phyloP scores from a whole-genome alignment of 768 basidiomycete genomes.

The Pulveroboletus ravenelii region DNA sequence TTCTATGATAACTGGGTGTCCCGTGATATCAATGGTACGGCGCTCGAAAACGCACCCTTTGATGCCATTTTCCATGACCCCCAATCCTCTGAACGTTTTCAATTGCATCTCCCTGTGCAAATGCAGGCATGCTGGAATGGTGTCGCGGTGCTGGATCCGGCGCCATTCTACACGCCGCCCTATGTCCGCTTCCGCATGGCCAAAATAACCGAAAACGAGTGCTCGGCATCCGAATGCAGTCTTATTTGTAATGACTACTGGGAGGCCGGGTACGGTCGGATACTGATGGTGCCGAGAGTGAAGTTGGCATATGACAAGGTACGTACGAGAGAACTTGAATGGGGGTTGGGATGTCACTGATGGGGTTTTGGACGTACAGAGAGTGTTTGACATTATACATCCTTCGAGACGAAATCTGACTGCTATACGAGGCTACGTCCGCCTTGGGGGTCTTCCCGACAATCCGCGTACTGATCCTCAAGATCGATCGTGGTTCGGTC shows the following conservation, averaged over 20 bases:
- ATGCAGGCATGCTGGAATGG: constrained; percentile 99
- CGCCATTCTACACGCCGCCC: constrained; percentile 88
- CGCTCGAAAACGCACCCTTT: constrained; percentile 98
- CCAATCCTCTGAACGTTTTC: constrained; percentile 75
- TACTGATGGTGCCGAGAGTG: constrained; percentile 96
- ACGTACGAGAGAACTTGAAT: constrained; percentile 18
- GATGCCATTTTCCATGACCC: constrained; percentile 89
- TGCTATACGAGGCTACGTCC: constrained; percentile 90
- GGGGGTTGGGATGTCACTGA: neutral
- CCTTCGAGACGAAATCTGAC: constrained; percentile 86
- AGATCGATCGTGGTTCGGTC: constrained; percentile 96
- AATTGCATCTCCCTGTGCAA: constrained; percentile 88
- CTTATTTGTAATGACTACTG: constrained; percentile 99
- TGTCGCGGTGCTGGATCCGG: constrained; percentile 91
- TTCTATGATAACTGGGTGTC: too few relatives aligned
- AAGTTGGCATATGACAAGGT: constrained; percentile 94
- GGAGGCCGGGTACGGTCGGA: constrained; percentile 91
- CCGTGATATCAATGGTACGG: too few relatives aligned
- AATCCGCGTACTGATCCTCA: constrained; percentile 96
- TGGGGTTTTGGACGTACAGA: constrained; percentile 40
- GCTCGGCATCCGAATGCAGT: constrained; percentile 92
- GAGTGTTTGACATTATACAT: constrained; percentile 93
- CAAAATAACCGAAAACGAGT: constrained; percentile 78
- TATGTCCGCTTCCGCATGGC: constrained; percentile 98
- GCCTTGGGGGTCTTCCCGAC: constrained; percentile 95